Conservation (phyloP, 2,329 filamentous ascomycete genomes). For the Curvularia spicifera region DNA sequence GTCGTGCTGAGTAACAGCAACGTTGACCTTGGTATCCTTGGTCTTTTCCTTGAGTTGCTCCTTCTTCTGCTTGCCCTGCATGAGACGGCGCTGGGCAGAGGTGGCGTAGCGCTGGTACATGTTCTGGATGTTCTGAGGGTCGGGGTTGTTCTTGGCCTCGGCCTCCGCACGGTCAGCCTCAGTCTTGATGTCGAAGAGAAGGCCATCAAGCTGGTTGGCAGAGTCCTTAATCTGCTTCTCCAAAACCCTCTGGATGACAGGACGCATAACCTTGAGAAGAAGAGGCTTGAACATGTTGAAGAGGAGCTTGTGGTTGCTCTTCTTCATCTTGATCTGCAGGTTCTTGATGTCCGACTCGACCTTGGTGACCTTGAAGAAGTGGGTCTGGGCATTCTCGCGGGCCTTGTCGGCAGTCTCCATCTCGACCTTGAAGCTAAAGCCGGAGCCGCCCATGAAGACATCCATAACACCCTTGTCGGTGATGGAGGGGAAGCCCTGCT, state of each 20-base stretch:
- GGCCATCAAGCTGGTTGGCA: slow-evolving; percentile 74
- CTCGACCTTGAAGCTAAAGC: slow-evolving; percentile 90
- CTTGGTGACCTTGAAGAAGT: slow-evolving; percentile 95
- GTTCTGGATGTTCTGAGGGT: slow-evolving; percentile 77
- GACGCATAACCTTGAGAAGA: slow-evolving; percentile 81
- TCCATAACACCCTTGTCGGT: slow-evolving; percentile 89
- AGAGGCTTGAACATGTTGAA: slow-evolving; percentile 88
- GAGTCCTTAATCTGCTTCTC: slow-evolving; percentile 89
- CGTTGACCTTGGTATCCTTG: slow-evolving; percentile 76
- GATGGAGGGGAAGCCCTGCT: slow-evolving; percentile 88
- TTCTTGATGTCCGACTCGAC: slow-evolving; percentile 82
- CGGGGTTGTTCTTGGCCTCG: slow-evolving; percentile 65
- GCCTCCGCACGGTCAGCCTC: slow-evolving; percentile 78
- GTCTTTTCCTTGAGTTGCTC: slow-evolving; percentile 57
- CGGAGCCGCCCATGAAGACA: slow-evolving; percentile 83
- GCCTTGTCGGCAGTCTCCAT: slow-evolving; percentile 77
- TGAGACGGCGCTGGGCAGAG: slow-evolving; percentile 74
- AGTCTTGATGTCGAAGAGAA: slow-evolving; percentile 77
- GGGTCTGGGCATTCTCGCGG: slow-evolving; percentile 65
- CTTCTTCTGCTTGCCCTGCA: slow-evolving; percentile 80
- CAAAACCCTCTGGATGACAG: slow-evolving; percentile 82
- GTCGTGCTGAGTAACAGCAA: slow-evolving; percentile 85
- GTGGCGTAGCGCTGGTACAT: slow-evolving; percentile 85
- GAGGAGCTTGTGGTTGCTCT: slow-evolving; percentile 93
- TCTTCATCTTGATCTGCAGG: slow-evolving; percentile 86